phyloP scores from a whole-genome alignment of 2,329 filamentous ascomycete species.

The Trichoderma afroharzianum region DNA sequence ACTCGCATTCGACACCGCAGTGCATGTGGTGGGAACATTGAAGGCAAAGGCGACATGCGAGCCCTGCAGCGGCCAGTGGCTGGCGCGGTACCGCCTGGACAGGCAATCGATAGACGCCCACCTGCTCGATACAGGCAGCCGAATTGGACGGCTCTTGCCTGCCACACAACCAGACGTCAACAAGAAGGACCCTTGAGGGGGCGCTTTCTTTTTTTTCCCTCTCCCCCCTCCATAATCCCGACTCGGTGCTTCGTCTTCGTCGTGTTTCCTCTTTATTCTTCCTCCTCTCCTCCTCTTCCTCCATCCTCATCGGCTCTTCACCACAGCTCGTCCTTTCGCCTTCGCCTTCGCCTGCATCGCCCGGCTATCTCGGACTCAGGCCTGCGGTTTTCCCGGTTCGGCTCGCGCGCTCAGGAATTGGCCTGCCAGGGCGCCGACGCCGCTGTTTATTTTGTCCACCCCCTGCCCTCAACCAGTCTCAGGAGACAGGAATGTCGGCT shows the following conservation, averaged over 20 bases:
- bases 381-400: neutral
- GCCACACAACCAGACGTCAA: neutral
- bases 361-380: constrained; percentile 7
- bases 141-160: neutral
- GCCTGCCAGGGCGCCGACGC: neutral
- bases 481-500: constrained; percentile 17
- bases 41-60: neutral
- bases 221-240: neutral
- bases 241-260: neutral
- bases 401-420: neutral
- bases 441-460: constrained; percentile 10
- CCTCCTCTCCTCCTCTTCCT: neutral
- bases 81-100: neutral
- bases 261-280: neutral
- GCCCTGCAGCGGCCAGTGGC: neutral
- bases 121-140: constrained; percentile 12
- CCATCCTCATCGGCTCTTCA: neutral
- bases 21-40: too few species aligned
- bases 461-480: constrained; percentile 3
- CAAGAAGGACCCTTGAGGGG: neutral
- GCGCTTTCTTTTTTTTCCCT: neutral
- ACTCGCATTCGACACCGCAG: too few species aligned
- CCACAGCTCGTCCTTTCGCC: neutral
- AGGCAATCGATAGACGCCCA: neutral
- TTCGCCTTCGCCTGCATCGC: neutral